A percentile compares a stretch with the other conserved stretches of the same genome.
phyloP scores from a whole-genome alignment of 202 grass and related monocot species.

The Musa balbisiana region DNA sequence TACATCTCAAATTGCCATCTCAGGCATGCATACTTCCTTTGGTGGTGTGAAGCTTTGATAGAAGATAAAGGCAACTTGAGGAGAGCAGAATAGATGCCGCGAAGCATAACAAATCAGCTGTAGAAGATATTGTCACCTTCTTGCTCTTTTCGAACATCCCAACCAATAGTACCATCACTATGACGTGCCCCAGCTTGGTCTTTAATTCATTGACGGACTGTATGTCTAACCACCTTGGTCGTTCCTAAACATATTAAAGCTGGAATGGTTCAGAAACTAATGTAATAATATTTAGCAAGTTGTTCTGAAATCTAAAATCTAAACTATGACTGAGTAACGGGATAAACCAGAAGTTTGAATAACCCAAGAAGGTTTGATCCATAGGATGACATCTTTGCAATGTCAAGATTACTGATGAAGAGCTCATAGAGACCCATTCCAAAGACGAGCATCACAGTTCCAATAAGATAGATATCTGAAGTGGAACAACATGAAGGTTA shows the following conservation, averaged over 20 bases:
- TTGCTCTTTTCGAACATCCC: slow-evolving; percentile 87
- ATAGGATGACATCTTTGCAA: slow-evolving; percentile 39
- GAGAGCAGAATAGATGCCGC: slow-evolving; percentile 67
- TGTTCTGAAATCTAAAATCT: neutral
- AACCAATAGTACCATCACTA: slow-evolving; percentile 74
- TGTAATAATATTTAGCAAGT: neutral
- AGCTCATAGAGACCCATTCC: slow-evolving; percentile 86
- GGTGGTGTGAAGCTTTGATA: slow-evolving; percentile 52
- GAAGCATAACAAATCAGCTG: slow-evolving; percentile 65
- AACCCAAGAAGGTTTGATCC: slow-evolving; percentile 77
- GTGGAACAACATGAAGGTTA: neutral
- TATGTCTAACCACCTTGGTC: slow-evolving; percentile 84
- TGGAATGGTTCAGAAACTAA: neutral
- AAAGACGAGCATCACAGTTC: slow-evolving; percentile 84
- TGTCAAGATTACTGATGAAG: slow-evolving; percentile 89
- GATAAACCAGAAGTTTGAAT: slow-evolving; percentile 64
- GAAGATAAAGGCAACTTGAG: slow-evolving; percentile 72
- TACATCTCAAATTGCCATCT: slow-evolving; percentile 24
- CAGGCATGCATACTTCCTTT: slow-evolving; percentile 32
- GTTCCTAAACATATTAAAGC: slow-evolving; percentile 31
- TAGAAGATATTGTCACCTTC: slow-evolving; percentile 53
- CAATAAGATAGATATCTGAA: slow-evolving; percentile 75
- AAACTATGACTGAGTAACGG: neutral
- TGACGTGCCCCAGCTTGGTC: slow-evolving; percentile 88
- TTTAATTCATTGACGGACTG: slow-evolving; percentile 75